phyloP scores from a whole-genome alignment of 192 early-diverging fungal genomes.

The Coemansia sp. region DNA sequence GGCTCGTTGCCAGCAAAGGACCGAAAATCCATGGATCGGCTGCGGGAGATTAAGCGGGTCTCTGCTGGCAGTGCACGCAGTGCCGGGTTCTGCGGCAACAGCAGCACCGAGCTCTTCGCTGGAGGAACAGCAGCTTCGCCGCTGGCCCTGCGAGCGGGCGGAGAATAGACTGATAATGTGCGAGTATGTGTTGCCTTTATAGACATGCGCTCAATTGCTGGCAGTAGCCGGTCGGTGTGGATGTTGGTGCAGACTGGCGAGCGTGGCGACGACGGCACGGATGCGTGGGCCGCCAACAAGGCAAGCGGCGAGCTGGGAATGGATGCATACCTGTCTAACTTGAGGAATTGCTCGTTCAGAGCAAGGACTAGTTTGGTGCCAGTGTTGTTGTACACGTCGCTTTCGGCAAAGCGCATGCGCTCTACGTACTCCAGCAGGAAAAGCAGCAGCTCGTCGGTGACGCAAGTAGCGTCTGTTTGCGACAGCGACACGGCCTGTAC shows the following conservation, averaged over 20 bases:
- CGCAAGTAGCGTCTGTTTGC: slow-evolving; percentile 24
- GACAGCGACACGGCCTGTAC: slow-evolving; percentile 41
- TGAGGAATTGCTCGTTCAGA: slow-evolving; percentile 43
- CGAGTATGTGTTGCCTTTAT: slow-evolving; percentile 5
- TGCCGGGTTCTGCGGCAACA: neutral
- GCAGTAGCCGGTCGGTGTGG: neutral
- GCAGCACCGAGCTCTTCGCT: neutral
- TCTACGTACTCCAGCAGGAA: slow-evolving; percentile 47
- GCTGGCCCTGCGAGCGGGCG: neutral
- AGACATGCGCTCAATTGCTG: neutral
- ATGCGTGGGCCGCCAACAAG: neutral
- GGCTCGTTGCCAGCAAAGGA: neutral
- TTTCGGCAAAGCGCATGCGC: slow-evolving; percentile 47
- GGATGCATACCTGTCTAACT: slow-evolving; percentile 4
- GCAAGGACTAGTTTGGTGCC: slow-evolving; percentile 51
- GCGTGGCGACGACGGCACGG: neutral
- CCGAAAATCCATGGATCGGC: slow-evolving; percentile 43
- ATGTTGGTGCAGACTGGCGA: slow-evolving; percentile 2
- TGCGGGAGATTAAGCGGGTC: slow-evolving; percentile 18
- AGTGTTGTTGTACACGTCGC: slow-evolving; percentile 50
- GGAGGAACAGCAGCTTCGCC: neutral
- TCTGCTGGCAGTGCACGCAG: slow-evolving; percentile 8
- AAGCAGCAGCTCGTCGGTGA: slow-evolving; percentile 27
- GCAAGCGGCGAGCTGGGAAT: slow-evolving; percentile 7
- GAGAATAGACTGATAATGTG: neutral